These are phyloP conservation scores for Pyrus hybrid DNA, from an alignment of 331 rosid genomes.

Conservation along the genomic window DNA sequence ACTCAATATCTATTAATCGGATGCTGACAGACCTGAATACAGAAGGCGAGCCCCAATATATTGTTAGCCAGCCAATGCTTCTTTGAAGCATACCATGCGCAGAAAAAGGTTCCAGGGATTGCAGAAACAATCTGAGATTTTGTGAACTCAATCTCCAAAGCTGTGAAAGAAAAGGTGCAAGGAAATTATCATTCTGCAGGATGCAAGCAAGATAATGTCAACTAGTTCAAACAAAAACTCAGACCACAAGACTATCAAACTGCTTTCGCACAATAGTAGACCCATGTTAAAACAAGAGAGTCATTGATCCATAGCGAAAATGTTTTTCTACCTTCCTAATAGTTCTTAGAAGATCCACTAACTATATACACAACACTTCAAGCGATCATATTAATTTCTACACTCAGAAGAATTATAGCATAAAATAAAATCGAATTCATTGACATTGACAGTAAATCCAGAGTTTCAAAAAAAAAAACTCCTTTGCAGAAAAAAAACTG, in stretches of 20 bases:
- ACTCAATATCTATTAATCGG: background rate
- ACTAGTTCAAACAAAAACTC: slow-evolving; percentile 31
- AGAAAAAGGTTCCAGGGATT: slow-evolving; percentile 87
- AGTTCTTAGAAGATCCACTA: background rate
- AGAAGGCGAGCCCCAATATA: slow-evolving; percentile 86
- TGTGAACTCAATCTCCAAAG: slow-evolving; percentile 94
- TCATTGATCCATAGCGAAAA: background rate
- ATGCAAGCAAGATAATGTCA: slow-evolving; percentile 37
- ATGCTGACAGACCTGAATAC: slow-evolving; percentile 72
- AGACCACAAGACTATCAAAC: slow-evolving; percentile 5
- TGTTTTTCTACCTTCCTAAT: background rate
- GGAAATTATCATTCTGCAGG: slow-evolving; percentile 53
- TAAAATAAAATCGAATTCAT: background rate
- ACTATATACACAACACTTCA: background rate
- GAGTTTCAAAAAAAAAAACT: no score
- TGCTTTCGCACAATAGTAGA: background rate
- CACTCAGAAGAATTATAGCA: background rate
- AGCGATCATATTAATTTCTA: background rate
- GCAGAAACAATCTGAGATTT: slow-evolving; percentile 86
- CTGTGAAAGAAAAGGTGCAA: slow-evolving; percentile 65
- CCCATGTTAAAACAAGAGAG: background rate
- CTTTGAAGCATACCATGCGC: slow-evolving; percentile 87
- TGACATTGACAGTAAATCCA: background rate
- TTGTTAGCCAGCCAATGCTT: slow-evolving; percentile 99
- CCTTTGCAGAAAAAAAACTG: no score